A percentile compares a stretch with the other conserved stretches of the same genome.
These are phyloP conservation scores for Boletellus deceptivus DNA, from an alignment of 1,284 basidiomycete species.

Conservation along the genomic window DNA sequence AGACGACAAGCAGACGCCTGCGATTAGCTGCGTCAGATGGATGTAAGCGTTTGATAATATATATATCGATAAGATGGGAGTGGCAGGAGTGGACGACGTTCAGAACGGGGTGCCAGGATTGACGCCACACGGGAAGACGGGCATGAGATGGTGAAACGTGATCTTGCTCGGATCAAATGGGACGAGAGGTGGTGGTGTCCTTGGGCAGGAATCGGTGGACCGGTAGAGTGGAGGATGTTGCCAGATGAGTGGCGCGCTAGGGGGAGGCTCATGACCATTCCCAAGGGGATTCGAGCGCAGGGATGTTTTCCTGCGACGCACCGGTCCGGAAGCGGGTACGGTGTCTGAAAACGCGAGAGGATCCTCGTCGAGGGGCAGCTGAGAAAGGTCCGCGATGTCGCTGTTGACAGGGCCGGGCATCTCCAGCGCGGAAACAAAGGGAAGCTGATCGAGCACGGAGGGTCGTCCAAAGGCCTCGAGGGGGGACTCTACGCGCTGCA, in stretches of 20 bases:
- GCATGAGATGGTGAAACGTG: constrained; percentile 62
- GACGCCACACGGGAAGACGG: constrained; percentile 40
- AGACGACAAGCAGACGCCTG: constrained; percentile 20
- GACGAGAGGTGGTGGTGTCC: constrained; percentile 43
- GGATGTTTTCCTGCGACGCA: constrained; percentile 54
- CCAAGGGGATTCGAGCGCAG: constrained; percentile 48
- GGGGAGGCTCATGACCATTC: constrained; percentile 19
- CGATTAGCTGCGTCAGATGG: constrained; percentile 34
- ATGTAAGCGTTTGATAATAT: constrained; percentile 30
- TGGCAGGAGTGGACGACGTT: constrained; percentile 13
- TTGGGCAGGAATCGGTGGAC: constrained; percentile 29
- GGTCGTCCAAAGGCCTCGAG: constrained; percentile 29
- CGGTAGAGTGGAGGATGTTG: constrained; percentile 20
- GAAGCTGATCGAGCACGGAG: constrained; percentile 53
- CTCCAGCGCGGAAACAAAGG: constrained; percentile 60
- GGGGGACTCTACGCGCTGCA: constrained; percentile 32
- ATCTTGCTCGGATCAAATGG: constrained; percentile 44
- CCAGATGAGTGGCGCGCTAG: constrained; percentile 12
- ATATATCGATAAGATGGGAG: constrained; percentile 25
- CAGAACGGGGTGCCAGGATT: constrained; percentile 18
- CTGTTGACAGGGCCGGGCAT: constrained; percentile 38
- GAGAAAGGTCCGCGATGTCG: constrained; percentile 61
- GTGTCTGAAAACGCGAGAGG: constrained; percentile 20
- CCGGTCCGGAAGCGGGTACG: constrained; percentile 44
- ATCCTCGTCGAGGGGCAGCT: constrained; percentile 37